Base-by-base conservation (phyloP, 2,329 filamentous ascomycete genomes). In the Penicillium sp. region DNA sequence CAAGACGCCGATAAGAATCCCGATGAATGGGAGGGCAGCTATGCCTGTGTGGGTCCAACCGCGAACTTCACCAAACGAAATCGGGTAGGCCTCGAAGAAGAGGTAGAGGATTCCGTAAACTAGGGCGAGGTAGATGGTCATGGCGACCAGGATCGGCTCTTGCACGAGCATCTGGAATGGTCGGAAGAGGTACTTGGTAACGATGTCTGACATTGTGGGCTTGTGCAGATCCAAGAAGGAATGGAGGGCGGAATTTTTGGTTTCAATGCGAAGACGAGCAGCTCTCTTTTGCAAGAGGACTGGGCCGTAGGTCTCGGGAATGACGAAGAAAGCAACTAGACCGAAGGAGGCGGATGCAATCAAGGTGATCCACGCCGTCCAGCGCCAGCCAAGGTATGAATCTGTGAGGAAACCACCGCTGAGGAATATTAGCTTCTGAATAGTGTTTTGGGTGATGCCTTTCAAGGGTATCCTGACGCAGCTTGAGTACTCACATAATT, bases 361-460 rank as follows among this genome's bases (percentile, higher is more conserved):
- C 27, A 80, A 63, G 0, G 80, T 83, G 40, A 84, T 74, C 75
- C 81, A 86, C 7, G 76, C 76, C 0, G 80, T 84, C 82, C 82
- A 85, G 37, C 82, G 72, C 82, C 82, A 85, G 29, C 81, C 80
- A 0, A 84, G 75, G 55, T 77, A 57, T 18, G 72, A 77, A 44
- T 79, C 69, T 1, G 76, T 77, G 25, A 82, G 75, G 56, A 82
- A 83, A 1, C 75, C 77, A 13, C 80, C 79, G 3, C 63, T 65
- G 32, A 37, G 41, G 6, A 25, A 27, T 37, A 9, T 47, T 51
- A 49, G 46, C 27, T 37, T 53, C 46, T 42, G 31, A 3, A 23
- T 18, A n/a, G 6, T 25, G 15, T 2, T 35, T 27, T 12, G 16
- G 16, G 31, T 23, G 8, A 21, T 4, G 6, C 31, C n/a, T n/a